These are phyloP conservation scores for Yamadazyma kanchanaburiensis DNA, from an alignment of 1,139 yeast species.

Conservation along the genomic window DNA sequence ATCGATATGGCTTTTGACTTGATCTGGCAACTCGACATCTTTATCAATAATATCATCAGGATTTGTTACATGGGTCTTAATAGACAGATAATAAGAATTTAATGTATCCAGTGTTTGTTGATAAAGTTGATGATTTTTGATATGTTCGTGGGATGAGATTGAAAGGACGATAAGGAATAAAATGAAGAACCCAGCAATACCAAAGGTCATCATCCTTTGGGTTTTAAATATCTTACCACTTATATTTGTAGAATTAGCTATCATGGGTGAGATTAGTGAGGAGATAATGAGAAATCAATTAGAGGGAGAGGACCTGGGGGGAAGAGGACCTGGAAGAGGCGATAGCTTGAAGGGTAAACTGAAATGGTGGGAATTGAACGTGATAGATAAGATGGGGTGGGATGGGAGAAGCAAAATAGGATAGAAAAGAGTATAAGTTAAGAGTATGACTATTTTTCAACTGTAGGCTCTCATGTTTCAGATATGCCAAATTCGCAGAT, in stretches of 20 bases:
- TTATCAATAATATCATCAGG: constrained; percentile 1
- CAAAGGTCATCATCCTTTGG: constrained; percentile 21
- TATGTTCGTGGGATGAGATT: constrained; percentile 19
- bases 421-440: too few relatives aligned
- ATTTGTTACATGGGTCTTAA: constrained; percentile 4
- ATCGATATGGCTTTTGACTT: constrained; percentile 1
- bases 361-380: too few relatives aligned
- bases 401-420: too few relatives aligned
- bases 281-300: too few relatives aligned
- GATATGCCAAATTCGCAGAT: too few relatives aligned
- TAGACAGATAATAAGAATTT: constrained; percentile 5
- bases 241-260: constrained; percentile 28
- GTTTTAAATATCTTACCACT: constrained; percentile 28
- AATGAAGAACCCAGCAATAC: constrained; percentile 20
- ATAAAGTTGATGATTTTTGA: constrained; percentile 7
- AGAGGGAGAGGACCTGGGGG: too few relatives aligned
- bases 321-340: too few relatives aligned
- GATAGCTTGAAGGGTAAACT: too few relatives aligned
- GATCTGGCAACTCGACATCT: constrained; percentile 1
- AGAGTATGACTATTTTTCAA: too few relatives aligned
- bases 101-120: constrained; percentile 15
- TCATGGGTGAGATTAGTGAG: constrained; percentile 5
- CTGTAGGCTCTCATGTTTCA: too few relatives aligned
- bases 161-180: constrained; percentile 21
- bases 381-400: too few relatives aligned